Base-by-base conservation (phyloP, 192 early-diverging fungal species). In the Martensiomyces pterosporus region DNA sequence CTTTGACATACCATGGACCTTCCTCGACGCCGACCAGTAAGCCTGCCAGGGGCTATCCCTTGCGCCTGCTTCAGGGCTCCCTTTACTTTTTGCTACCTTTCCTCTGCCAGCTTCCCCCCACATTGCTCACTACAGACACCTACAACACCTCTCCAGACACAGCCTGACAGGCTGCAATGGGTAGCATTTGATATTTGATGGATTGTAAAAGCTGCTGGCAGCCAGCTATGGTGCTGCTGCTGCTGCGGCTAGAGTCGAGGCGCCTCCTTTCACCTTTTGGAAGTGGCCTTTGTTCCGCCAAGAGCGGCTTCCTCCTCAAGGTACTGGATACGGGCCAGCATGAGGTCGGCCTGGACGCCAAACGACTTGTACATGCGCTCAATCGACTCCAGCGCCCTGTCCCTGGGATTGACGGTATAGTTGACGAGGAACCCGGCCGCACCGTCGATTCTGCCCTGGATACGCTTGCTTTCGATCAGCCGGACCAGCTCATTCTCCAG, bases 1-100 rank as follows among this genome's bases (percentile, higher is more conserved):
- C 25, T 72, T 72, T 32, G 62, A 72, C 21, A 49, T 72, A 9
- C 69, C 69, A 9, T 72, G 69, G 69, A 72, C 57, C 12, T 72
- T 72, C 25, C 29, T 32, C 6, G 29, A 32, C 29, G 29, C 29
- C 29, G 29, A 32, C 6, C 29, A 32, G 6, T 32, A 32, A 32
- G 5, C 29, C 29, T 8, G 29, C n/a, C n/a, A n/a, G n/a, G n/a
- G n/a, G n/a, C n/a, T n/a, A n/a, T n/a, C n/a, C n/a, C n/a, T n/a
- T n/a, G n/a, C n/a, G n/a, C n/a, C n/a, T n/a, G n/a, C n/a, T n/a
- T n/a, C n/a, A n/a, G n/a, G n/a, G n/a, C n/a, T n/a, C n/a, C n/a
- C n/a, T n/a, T n/a, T n/a, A n/a, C n/a, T n/a, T n/a, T n/a, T n/a
- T n/a, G n/a, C n/a, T n/a, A n/a, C n/a, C n/a, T n/a, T n/a, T n/a